Evolutionary conservation across 2,329 filamentous ascomycete species (phyloP).

Genomic region (Xylariales sp.): DNA sequence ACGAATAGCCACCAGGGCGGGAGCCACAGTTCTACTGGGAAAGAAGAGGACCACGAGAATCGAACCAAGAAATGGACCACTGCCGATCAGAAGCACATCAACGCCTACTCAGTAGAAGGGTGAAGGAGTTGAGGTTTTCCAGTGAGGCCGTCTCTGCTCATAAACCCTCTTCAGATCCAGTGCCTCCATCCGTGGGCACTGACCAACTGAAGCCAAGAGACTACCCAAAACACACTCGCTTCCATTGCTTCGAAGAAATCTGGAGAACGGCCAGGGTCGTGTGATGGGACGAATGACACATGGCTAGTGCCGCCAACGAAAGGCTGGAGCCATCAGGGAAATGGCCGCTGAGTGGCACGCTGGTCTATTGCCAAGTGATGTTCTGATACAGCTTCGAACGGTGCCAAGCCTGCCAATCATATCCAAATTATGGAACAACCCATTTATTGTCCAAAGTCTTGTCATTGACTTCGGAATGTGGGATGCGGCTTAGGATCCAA

Average conservation of each 20-base stretch:
- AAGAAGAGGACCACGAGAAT: not conserved
- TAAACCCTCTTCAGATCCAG: not conserved
- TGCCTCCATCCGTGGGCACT: not conserved
- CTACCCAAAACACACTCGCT: not conserved
- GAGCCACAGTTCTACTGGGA: slow-evolving; percentile 9
- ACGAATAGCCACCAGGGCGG: slow-evolving; percentile 7
- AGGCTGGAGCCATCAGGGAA: not conserved
- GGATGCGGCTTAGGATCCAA: too few relatives aligned
- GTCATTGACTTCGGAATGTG: slow-evolving; percentile 6
- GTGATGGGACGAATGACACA: too few relatives aligned
- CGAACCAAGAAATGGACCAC: not conserved
- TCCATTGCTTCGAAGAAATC: slow-evolving; percentile 1
- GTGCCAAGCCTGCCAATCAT: slow-evolving; percentile 9
- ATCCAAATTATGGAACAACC: too few relatives aligned
- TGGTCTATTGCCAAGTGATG: slow-evolving; percentile 4
- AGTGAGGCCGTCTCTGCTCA: slow-evolving; percentile 1
- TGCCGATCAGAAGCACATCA: too few relatives aligned
- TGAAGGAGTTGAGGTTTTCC: not conserved
- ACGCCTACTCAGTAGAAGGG: too few relatives aligned
- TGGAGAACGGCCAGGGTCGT: not conserved
- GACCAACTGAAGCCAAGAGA: slow-evolving; percentile 1
- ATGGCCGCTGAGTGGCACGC: not conserved
- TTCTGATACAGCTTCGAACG: slow-evolving; percentile 7
- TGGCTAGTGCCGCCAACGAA: too few relatives aligned
- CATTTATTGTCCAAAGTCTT: not conserved